Evolutionary conservation across 495 filamentous ascomycete species (phyloP), one percentile per base, ranked within the genome.

Genomic region (Xylona heveae): DNA sequence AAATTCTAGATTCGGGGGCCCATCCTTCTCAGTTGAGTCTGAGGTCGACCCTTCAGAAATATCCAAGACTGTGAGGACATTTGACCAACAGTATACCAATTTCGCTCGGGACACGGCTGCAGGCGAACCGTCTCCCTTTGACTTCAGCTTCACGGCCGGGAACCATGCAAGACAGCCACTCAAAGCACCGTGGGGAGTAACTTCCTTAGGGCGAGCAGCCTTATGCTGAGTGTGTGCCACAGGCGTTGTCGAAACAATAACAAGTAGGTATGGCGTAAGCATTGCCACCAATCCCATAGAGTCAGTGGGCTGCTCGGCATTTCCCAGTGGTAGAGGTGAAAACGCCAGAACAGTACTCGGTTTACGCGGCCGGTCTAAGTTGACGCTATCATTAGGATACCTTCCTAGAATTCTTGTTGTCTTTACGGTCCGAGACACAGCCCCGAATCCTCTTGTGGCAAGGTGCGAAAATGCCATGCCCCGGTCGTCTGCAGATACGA

Each of bases 391-490:
- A 29, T 74, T 62, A 5, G 85, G 84, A 55, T 95, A 99, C 26
- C 88, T 72, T 12, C 88, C 88, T 22, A 99, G 55, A 28, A 95
- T 83, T 38, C 90, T 66, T 6, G 76, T 82, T 6, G 80, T 85
- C 52, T 80, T 92, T 34, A 99, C 77, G 1, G 68, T 74, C 39
- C 88, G 69, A 7, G 70, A 81, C 22, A 95, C 62, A 16, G 82
- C 64, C 5, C 90, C 85, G 39, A 85, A 74, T 13, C 88, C 88
- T 39, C 88, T 58, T 9, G 83, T 93, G 18, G 88, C 90, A 19
- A 95, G 62, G 51, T 95, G 90, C 5, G 90, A 92, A 48, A 99
- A 99, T 6, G 85, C 84, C 88, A 99, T 95, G 27, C 88, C 88
- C 24, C 67, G 65, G 43, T 85, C 81, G 49, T 99, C 83, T 1